A percentile compares a stretch with the other conserved stretches of the same genome.
phyloP scores from a whole-genome alignment of 164 flowering plant genomes.

The Akebia trifoliata region DNA sequence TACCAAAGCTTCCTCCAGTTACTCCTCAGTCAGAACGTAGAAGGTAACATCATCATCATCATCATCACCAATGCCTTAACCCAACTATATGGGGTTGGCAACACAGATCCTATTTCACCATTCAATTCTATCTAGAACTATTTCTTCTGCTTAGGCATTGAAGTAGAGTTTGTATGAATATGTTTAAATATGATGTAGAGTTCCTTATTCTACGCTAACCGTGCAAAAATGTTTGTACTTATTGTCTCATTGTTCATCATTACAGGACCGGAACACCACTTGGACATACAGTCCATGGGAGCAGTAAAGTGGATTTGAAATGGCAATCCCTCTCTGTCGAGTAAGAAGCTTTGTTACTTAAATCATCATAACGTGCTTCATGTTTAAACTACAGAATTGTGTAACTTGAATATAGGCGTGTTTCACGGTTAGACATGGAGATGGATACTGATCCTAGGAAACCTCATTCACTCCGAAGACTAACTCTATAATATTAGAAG shows the following conservation, averaged over 20 bases:
- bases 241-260: constrained; percentile 5
- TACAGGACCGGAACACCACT: constrained; percentile 31
- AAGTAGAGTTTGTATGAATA: neutral
- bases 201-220: neutral
- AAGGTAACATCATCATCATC: constrained; percentile 33
- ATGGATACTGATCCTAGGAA: neutral
- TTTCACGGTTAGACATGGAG: neutral
- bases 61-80: neutral
- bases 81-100: neutral
- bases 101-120: neutral
- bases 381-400: neutral
- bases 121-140: neutral
- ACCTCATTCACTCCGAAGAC: neutral
- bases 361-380: neutral
- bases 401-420: neutral
- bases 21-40: constrained; percentile 32
- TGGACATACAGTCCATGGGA: constrained; percentile 25
- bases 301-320: constrained; percentile 26
- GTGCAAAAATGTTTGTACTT: neutral
- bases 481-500: neutral
- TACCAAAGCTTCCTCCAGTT: constrained; percentile 28
- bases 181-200: neutral
- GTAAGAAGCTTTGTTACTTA: constrained; percentile 25
- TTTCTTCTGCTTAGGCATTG: neutral
- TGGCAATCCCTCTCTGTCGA: constrained; percentile 26